Conservation (phyloP, 345 rosid species). For the Camelina hispida region DNA sequence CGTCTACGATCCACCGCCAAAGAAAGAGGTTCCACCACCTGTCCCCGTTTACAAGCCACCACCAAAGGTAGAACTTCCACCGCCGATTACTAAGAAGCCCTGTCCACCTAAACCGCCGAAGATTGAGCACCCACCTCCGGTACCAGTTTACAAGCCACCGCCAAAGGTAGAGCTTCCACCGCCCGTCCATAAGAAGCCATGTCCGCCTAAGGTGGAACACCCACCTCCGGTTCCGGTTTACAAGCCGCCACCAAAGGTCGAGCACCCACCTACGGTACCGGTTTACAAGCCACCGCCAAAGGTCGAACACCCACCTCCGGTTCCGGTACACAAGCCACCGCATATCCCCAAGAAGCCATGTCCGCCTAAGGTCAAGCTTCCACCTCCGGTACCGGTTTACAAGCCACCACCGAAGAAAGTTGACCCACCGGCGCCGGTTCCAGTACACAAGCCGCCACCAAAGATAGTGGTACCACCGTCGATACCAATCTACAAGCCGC, state of each 20-base stretch:
- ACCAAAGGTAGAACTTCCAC: slow-evolving; percentile 43
- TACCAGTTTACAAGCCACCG: slow-evolving; percentile 35
- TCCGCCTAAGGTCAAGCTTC: slow-evolving; percentile 35
- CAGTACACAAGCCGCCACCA: slow-evolving; percentile 30
- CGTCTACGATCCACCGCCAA: slow-evolving; percentile 22
- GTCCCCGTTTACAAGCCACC: slow-evolving; percentile 42
- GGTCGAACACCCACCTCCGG: too few relatives aligned
- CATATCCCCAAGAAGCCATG: slow-evolving; percentile 26
- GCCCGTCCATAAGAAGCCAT: slow-evolving; percentile 27
- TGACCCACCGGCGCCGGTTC: slow-evolving; percentile 39
- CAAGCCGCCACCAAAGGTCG: slow-evolving; percentile 32
- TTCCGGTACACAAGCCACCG: slow-evolving; percentile 28
- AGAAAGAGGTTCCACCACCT: slow-evolving; percentile 38
- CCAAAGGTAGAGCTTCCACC: slow-evolving; percentile 45
- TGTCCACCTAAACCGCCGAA: slow-evolving; percentile 37
- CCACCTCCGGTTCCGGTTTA: slow-evolving; percentile 43
- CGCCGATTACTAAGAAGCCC: slow-evolving; percentile 36
- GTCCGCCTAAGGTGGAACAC: slow-evolving; percentile 33
- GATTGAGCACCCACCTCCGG: slow-evolving; percentile 40
- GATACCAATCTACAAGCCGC: slow-evolving; percentile 35
- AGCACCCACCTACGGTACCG: slow-evolving; percentile 42
- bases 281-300: slow-evolving; percentile 31
- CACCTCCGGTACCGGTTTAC: slow-evolving; percentile 39
- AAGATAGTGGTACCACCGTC: slow-evolving; percentile 30
- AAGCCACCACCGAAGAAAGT: slow-evolving; percentile 34